Conservation (phyloP, 1,139 yeast genomes). For the Wickerhamiella pararugosa region DNA sequence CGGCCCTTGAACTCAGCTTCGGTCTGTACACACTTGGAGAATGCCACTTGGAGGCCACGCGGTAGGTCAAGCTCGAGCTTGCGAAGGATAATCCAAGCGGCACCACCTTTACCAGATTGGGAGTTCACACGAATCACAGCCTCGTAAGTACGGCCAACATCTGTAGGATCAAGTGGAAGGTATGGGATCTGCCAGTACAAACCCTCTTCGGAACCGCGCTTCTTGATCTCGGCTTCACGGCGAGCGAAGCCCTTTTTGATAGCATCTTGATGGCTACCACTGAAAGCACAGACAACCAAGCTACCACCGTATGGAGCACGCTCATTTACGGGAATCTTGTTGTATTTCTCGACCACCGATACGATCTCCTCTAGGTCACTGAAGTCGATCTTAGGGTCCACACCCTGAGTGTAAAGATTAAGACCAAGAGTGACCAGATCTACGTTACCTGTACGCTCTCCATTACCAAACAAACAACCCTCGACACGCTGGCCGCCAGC, state of each 20-base stretch:
- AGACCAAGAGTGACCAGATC: conserved; percentile 87
- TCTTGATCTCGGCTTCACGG: conserved; percentile 34
- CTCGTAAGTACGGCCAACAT: conserved; percentile 91
- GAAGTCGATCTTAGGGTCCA: conserved; percentile 73
- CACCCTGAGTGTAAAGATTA: conserved; percentile 89
- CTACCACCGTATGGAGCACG: conserved; percentile 97
- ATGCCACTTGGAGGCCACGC: conserved; percentile 78
- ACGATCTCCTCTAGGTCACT: conserved; percentile 70
- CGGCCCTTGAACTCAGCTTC: conserved; percentile 74
- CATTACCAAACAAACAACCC: conserved; percentile 94
- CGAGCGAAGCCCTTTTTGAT: conserved; percentile 83
- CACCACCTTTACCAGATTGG: conserved; percentile 97
- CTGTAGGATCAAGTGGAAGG: conserved; percentile 90
- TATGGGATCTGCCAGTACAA: conserved; percentile 74
- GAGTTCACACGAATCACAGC: conserved; percentile 97
- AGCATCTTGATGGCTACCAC: conserved; percentile 97
- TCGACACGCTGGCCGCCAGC: conserved; percentile 98
- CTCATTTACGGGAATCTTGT: conserved; percentile 84
- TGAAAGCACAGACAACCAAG: conserved; percentile 88
- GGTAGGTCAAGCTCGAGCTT: conserved; percentile 85
- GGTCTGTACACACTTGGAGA: conserved; percentile 68
- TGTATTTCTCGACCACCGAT: conserved; percentile 81
- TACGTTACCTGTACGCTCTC: conserved; percentile 97
- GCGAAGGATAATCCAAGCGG: conserved; percentile 90
- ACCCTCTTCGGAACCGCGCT: conserved; percentile 22